These are phyloP conservation scores for Arachnomyces sp. DNA, from an alignment of 2,329 filamentous ascomycete genomes.

Conservation along the genomic window DNA sequence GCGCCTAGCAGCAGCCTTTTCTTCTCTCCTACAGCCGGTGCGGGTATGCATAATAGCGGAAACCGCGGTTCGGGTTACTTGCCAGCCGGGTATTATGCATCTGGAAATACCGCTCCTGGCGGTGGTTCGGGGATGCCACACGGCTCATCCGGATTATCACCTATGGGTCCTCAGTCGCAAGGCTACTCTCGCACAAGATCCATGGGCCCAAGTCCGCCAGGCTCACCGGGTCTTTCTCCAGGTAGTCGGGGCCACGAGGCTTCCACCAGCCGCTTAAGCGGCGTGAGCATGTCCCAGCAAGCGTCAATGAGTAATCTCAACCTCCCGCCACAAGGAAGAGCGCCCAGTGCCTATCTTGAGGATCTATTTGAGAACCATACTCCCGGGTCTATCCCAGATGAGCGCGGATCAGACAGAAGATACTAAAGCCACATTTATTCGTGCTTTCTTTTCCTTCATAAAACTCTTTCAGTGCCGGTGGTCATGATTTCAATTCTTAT, in stretches of 20 bases:
- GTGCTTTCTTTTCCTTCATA: no score
- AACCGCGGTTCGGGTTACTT: constrained; percentile 70
- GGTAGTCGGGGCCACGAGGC: constrained; percentile 32
- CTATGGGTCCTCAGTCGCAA: constrained; percentile 52
- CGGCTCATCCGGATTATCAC: constrained; percentile 52
- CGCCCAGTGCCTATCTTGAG: constrained; percentile 83
- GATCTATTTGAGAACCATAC: constrained; percentile 74
- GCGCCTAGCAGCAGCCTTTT: constrained; percentile 70
- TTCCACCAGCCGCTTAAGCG: constrained; percentile 44
- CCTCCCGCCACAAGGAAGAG: constrained; percentile 59
- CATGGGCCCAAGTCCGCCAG: constrained; percentile 52
- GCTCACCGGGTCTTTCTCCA: constrained; percentile 52
- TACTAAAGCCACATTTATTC: not conserved
- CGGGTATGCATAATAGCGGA: constrained; percentile 46
- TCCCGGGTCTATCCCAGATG: constrained; percentile 14
- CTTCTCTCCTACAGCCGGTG: constrained; percentile 84
- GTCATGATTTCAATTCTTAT: no score
- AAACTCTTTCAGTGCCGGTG: no score
- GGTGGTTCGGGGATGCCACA: constrained; percentile 26
- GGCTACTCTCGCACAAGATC: constrained; percentile 43
- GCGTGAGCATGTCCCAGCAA: constrained; percentile 36
- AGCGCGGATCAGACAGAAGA: not conserved
- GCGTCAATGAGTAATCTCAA: constrained; percentile 38
- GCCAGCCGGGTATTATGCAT: constrained; percentile 84
- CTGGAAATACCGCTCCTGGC: constrained; percentile 50